Evolutionary conservation across 2,329 filamentous ascomycete species (phyloP).

Genomic region (Nemania sp.): DNA sequence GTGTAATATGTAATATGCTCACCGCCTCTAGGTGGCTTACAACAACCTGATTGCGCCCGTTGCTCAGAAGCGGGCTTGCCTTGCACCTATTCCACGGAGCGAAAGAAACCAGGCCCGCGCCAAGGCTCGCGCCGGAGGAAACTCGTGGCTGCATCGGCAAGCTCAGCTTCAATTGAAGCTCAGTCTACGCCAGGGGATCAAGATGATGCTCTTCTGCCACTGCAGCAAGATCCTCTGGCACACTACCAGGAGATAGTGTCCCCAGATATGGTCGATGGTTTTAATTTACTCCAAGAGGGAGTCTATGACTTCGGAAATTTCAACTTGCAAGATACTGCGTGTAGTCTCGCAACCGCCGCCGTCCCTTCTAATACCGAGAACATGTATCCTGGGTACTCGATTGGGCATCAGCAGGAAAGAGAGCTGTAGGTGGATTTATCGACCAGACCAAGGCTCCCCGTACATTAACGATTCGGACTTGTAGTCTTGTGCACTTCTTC

Average conservation of each 20-base stretch:
- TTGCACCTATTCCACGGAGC: slow-evolving; percentile 40
- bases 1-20: slow-evolving; percentile 4
- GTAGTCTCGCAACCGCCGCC: slow-evolving; percentile 2
- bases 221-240: background rate
- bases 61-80: slow-evolving; percentile 37
- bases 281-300: slow-evolving; percentile 2
- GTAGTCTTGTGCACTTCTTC: slow-evolving; percentile 37
- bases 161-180: slow-evolving; percentile 9
- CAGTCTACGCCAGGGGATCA: background rate
- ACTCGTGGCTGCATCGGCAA: background rate
- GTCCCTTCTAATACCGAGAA: background rate
- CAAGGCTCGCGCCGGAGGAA: slow-evolving; percentile 35
- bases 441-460: background rate
- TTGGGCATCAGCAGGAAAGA: slow-evolving; percentile 30
- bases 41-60: slow-evolving; percentile 42
- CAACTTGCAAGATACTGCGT: slow-evolving; percentile 15
- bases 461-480: slow-evolving; percentile 1
- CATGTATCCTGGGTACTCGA: slow-evolving; percentile 29
- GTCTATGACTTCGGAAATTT: slow-evolving; percentile 12
- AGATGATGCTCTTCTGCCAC: background rate
- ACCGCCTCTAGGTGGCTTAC: slow-evolving; percentile 37
- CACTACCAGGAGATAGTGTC: background rate
- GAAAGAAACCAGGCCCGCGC: slow-evolving; percentile 41
- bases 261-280: background rate
- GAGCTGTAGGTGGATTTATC: slow-evolving; percentile 27